Evolutionary conservation across 805 yeast species (phyloP).

Genomic region (Kodamaea fukazawae): DNA sequence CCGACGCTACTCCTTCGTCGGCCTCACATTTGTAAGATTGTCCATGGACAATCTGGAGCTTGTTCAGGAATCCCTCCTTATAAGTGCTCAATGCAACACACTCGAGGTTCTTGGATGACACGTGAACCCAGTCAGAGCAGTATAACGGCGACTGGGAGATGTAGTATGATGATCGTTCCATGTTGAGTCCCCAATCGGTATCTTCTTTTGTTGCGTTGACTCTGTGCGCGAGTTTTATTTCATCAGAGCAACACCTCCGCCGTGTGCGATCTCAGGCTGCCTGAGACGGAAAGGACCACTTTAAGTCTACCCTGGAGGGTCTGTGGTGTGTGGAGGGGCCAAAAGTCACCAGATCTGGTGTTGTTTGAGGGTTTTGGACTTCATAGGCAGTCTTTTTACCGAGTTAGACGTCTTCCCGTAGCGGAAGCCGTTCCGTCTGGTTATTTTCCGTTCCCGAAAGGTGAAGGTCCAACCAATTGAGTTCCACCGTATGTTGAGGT

Average conservation of each 20-base stretch:
- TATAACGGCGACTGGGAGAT: constrained; percentile 31
- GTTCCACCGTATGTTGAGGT: too few species aligned
- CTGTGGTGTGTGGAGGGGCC: too few species aligned
- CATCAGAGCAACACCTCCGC: background rate
- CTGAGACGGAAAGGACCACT: too few species aligned
- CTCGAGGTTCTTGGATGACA: constrained; percentile 33
- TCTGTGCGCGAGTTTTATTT: background rate
- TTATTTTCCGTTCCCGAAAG: too few species aligned
- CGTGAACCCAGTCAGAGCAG: constrained; percentile 34
- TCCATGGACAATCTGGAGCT: constrained; percentile 49
- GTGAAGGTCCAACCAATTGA: too few species aligned
- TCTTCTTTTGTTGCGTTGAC: background rate
- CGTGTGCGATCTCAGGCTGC: background rate
- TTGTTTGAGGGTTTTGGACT: too few species aligned
- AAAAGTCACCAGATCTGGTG: too few species aligned
- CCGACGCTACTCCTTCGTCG: constrained; percentile 14
- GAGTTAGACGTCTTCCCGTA: too few species aligned
- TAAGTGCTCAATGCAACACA: constrained; percentile 70
- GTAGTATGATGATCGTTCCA: constrained; percentile 23
- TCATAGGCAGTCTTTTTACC: too few species aligned
- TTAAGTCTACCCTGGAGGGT: too few species aligned
- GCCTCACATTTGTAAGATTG: constrained; percentile 24
- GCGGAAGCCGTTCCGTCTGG: too few species aligned
- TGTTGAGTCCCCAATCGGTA: background rate
- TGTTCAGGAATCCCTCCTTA: constrained; percentile 73